Percentiles rank a stretch among this genome's conserved stretches.
phyloP scores from a whole-genome alignment of 768 basidiomycete species.

The Tulasnella calospora region DNA sequence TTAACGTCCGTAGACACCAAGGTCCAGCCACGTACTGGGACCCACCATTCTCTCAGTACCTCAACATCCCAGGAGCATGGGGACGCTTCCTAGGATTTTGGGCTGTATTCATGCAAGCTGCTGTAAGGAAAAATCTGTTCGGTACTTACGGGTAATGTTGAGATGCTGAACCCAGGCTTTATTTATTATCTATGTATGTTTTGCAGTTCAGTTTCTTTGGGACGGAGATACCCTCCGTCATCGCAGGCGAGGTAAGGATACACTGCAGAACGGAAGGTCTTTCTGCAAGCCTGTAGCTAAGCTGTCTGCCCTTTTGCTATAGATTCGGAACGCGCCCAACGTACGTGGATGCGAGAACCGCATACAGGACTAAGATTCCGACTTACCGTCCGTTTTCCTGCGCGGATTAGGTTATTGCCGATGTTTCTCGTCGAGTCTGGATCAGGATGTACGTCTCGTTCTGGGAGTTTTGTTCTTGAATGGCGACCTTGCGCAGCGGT shows the following conservation, averaged over 20 bases:
- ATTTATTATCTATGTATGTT: background rate
- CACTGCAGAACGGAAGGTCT: background rate
- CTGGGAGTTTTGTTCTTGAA: background rate
- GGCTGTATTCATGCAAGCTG: slow-evolving; percentile 55
- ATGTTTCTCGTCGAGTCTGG: slow-evolving; percentile 14
- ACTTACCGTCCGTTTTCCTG: background rate
- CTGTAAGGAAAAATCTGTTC: slow-evolving; percentile 22
- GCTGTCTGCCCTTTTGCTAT: background rate
- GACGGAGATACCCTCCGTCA: slow-evolving; percentile 8
- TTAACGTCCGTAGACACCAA: background rate
- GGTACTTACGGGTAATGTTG: background rate
- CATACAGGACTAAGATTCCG: no score
- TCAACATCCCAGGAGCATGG: slow-evolving; percentile 46
- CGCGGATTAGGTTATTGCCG: background rate
- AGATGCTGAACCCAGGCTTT: background rate
- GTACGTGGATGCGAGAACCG: background rate
- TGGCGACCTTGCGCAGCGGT: background rate
- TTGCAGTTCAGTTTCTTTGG: slow-evolving; percentile 8
- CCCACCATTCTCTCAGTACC: slow-evolving; percentile 57
- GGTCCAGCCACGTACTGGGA: slow-evolving; percentile 8
- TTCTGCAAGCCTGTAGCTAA: background rate
- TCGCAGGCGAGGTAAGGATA: slow-evolving; percentile 19
- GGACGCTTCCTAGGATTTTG: slow-evolving; percentile 62
- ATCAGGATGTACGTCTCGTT: background rate
- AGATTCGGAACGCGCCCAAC: slow-evolving; percentile 12